A percentile compares a stretch with the other conserved stretches of the same genome.
Conservation (phyloP, 2,329 filamentous ascomycete genomes). For the Colletotrichum lindemuthianum region DNA sequence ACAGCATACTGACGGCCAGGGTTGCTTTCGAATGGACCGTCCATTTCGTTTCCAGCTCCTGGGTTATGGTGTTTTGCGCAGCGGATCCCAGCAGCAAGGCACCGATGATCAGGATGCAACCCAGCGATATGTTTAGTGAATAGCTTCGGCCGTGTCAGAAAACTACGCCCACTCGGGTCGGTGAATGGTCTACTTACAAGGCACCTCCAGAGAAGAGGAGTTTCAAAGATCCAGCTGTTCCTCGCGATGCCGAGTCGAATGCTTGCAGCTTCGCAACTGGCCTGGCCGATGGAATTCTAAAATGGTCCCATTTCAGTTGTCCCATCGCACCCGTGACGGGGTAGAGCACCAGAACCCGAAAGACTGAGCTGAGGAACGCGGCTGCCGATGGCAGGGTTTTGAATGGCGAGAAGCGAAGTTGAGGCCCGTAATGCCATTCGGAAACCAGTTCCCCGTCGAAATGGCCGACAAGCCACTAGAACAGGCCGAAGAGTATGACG, state of each 20-base stretch:
- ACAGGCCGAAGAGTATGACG: background rate
- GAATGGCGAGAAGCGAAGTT: background rate
- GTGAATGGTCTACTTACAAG: background rate
- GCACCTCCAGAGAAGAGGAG: background rate
- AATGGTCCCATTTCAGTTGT: constrained; percentile 12
- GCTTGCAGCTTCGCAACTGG: background rate
- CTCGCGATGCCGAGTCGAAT: constrained; percentile 10
- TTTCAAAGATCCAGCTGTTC: background rate
- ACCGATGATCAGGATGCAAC: background rate
- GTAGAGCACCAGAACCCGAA: background rate
- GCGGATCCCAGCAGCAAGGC: background rate
- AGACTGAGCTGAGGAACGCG: background rate
- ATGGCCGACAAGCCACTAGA: background rate
- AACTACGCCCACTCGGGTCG: background rate
- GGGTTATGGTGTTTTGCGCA: background rate
- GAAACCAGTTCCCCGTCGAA: background rate
- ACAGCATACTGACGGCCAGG: no score
- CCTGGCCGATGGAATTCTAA: background rate
- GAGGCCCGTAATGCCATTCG: background rate
- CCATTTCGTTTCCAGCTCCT: background rate
- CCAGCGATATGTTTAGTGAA: background rate
- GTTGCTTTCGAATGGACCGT: no score
- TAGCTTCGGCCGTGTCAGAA: background rate
- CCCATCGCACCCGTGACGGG: constrained; percentile 8
- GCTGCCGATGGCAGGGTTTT: background rate